Evolutionary conservation across 805 yeast species (phyloP), one percentile per base, ranked within the genome.

Genomic region (Torulaspora gathmanii): DNA sequence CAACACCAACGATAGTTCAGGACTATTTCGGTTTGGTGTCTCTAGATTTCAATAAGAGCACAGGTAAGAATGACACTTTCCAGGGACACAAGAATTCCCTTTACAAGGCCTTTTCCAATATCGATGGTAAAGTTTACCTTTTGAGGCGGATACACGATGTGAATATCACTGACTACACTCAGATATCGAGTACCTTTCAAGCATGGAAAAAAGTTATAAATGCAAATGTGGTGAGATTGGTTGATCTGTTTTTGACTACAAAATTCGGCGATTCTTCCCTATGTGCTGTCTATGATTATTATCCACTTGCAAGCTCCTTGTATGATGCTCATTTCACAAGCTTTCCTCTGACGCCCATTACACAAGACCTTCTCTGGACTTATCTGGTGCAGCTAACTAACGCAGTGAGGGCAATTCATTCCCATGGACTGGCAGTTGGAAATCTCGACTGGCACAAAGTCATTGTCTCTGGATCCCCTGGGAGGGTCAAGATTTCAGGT

Each of bases 11-110:
- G 29, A 76, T 78, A 54, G 86, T 93, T n/a, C 83, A 82, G 43
- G 79, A 75, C 19, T 91, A 89, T 67, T 95, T 87, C 65, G 82
- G 93, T 16, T 72, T 91, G 46, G 89, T 83, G 25, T 96, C 96
- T 2, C 71, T 91, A 33, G 96, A 88, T 62, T 48, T 65, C 47
- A 54, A 61, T 46, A 57, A 61, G 37, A 77, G 70, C 49, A 65
- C 72, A n/a, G 56, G 40, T 42, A 52, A 37, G 40, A 52, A 49
- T 40, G 54, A 58, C 47, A 43, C 54, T 27, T 69, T 33, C 79
- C 78, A 68, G 80, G 64, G 83, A 1, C 74, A 76, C 46, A 70
- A 76, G 3, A 78, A 82, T 37, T 72, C 83, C 30, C 68, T 83
- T 11, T 91, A 83, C 69, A 90, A 90, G 66, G 95, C 86, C 4